Percentiles rank a stretch among this genome's conserved stretches.
Evolutionary conservation across 331 rosid species (phyloP).

Genomic region (Rhamnella rubrinervis): DNA sequence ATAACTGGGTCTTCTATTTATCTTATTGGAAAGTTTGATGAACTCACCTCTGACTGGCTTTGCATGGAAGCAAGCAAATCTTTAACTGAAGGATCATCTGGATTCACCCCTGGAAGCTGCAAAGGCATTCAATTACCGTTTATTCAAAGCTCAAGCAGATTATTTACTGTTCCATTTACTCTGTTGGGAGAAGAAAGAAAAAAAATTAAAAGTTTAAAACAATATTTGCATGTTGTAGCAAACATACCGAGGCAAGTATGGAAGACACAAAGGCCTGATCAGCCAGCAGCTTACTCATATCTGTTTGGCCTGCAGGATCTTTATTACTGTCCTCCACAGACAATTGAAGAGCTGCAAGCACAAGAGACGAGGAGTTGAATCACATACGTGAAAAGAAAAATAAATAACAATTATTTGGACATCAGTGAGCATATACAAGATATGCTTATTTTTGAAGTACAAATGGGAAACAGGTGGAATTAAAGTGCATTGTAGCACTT

Average conservation of each 20-base stretch:
- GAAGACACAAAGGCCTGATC: slow-evolving; percentile 95
- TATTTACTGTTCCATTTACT: slow-evolving; percentile 7
- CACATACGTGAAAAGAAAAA: neutral
- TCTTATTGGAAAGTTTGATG: neutral
- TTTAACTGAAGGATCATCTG: slow-evolving; percentile 93
- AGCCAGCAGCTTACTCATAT: slow-evolving; percentile 83
- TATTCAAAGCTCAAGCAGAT: slow-evolving; percentile 2
- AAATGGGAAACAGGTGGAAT: neutral
- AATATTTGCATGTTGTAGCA: slow-evolving; percentile 9
- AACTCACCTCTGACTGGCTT: slow-evolving; percentile 74
- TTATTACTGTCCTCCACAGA: slow-evolving; percentile 69
- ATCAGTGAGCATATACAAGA: too few species aligned
- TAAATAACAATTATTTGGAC: neutral
- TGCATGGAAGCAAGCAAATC: slow-evolving; percentile 98
- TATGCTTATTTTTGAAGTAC: neutral
- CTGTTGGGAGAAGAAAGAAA: neutral
- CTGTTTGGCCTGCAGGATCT: slow-evolving; percentile 66
- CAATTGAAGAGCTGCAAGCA: slow-evolving; percentile 76
- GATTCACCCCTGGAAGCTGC: slow-evolving; percentile 99
- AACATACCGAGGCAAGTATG: slow-evolving; percentile 80
- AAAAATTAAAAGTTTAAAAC: neutral
- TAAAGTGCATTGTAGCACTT: neutral
- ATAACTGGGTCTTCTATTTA: neutral
- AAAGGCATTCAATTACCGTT: slow-evolving; percentile 21
- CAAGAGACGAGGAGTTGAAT: neutral